A percentile compares a stretch with the other conserved stretches of the same genome.
Conservation (phyloP, 768 basidiomycete genomes). For the Kwoniella botswanensis region DNA sequence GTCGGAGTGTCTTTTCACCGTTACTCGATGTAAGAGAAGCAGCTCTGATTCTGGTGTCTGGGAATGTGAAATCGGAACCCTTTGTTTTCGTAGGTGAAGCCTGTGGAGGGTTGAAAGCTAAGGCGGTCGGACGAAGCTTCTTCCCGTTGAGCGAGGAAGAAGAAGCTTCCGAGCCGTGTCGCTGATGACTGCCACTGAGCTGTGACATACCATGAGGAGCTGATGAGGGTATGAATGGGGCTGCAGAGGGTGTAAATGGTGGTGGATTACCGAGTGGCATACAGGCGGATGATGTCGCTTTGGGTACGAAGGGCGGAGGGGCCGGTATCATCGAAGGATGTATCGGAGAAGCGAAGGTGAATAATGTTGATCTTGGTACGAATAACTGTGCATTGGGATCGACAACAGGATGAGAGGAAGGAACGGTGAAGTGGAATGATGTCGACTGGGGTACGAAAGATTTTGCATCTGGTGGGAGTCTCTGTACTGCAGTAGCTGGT, state of each 20-base stretch:
- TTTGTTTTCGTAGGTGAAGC: not conserved
- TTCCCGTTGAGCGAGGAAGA: not conserved
- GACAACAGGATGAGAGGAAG: not conserved
- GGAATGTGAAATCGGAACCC: not conserved
- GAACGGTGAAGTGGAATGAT: constrained; percentile 10
- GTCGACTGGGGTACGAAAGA: constrained; percentile 4
- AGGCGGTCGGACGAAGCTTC: not conserved
- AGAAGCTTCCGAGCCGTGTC: not conserved
- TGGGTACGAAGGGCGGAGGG: not conserved
- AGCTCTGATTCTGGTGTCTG: not conserved
- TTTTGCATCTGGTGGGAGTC: not conserved
- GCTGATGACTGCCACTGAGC: not conserved
- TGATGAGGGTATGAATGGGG: not conserved
- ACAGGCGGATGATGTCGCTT: not conserved
- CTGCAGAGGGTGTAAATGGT: not conserved
- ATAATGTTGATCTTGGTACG: constrained; percentile 3
- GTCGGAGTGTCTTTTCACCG: not conserved
- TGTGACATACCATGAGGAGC: not conserved
- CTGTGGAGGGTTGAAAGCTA: not conserved
- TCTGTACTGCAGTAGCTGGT: not conserved
- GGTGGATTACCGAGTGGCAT: not conserved
- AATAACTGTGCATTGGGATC: constrained; percentile 15
- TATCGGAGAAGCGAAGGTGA: not conserved
- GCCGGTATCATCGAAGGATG: not conserved
- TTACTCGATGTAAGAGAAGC: not conserved